These are phyloP conservation scores for Phaeosphaeriaceae sp. DNA, from an alignment of 2,329 filamentous ascomycete genomes.

Conservation along the genomic window DNA sequence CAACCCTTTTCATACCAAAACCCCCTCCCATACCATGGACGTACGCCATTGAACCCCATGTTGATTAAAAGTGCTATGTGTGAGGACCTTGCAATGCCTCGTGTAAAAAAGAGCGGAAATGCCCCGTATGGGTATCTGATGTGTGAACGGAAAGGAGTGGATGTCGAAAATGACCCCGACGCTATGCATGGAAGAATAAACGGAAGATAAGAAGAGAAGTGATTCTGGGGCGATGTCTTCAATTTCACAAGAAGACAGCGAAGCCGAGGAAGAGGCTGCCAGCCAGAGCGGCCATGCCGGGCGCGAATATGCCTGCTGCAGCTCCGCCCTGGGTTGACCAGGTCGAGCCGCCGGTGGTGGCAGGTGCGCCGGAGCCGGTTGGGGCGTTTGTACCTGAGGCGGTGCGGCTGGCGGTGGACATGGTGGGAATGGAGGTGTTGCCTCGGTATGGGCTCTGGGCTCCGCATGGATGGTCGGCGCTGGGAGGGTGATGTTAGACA, in stretches of 20 bases:
- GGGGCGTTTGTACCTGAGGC: conserved; percentile 33
- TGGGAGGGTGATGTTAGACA: conserved; percentile 11
- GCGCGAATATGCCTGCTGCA: conserved; percentile 55
- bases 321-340: conserved; percentile 25
- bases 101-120: neutral
- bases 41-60: neutral
- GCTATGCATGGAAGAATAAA: conserved; percentile 22
- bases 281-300: conserved; percentile 61
- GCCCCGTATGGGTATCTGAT: neutral
- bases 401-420: conserved; percentile 50
- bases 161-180: neutral
- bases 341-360: conserved; percentile 21
- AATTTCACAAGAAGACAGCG: conserved; percentile 48
- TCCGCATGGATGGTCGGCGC: conserved; percentile 73
- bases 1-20: neutral
- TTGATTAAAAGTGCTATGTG: neutral
- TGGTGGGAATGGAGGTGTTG: conserved; percentile 63
- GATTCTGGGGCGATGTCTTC: neutral
- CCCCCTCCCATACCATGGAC: neutral
- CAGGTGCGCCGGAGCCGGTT: conserved; percentile 43
- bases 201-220: neutral
- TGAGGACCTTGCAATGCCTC: neutral
- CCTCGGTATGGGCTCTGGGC: conserved; percentile 67
- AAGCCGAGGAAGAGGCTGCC: conserved; percentile 66
- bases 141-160: neutral